Conservation (phyloP, 1,284 basidiomycete genomes). For the Erythrobasidium hasegawianum region DNA sequence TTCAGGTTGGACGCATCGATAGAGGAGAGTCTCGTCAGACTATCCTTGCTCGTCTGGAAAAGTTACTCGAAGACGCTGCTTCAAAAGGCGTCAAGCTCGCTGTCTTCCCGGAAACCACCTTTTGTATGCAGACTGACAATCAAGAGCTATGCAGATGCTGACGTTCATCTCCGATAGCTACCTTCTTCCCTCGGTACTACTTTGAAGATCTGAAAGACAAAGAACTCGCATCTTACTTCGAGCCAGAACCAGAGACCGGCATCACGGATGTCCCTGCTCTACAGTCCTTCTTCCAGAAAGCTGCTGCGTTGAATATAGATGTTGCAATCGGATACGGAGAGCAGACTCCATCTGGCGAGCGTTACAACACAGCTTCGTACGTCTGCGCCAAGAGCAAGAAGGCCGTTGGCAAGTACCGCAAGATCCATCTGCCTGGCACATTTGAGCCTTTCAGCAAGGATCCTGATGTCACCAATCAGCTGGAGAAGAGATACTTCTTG, state of each 20-base stretch:
- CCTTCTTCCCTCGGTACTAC: constrained; percentile 47
- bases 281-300: constrained; percentile 43
- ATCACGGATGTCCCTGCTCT: constrained; percentile 41
- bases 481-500: constrained; percentile 48
- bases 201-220: constrained; percentile 41
- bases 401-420: constrained; percentile 46
- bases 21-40: constrained; percentile 40
- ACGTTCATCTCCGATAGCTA: constrained; percentile 18
- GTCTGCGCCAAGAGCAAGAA: constrained; percentile 41
- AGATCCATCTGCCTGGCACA: constrained; percentile 46
- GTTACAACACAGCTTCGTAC: constrained; percentile 46
- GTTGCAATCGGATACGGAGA: constrained; percentile 47
- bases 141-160: neutral
- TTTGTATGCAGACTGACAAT: constrained; percentile 26
- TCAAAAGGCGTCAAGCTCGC: constrained; percentile 42
- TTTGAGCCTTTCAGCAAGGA: constrained; percentile 45
- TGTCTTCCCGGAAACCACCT: constrained; percentile 47
- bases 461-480: constrained; percentile 46
- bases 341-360: constrained; percentile 40
- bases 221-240: constrained; percentile 44
- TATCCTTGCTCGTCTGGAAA: constrained; percentile 42
- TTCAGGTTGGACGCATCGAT: constrained; percentile 47
- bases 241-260: constrained; percentile 35
- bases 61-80: constrained; percentile 43
- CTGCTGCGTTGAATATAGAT: constrained; percentile 43